Evolutionary conservation across 768 basidiomycete genomes (phyloP).

Genomic region (Stropharia rugosoannulata): DNA sequence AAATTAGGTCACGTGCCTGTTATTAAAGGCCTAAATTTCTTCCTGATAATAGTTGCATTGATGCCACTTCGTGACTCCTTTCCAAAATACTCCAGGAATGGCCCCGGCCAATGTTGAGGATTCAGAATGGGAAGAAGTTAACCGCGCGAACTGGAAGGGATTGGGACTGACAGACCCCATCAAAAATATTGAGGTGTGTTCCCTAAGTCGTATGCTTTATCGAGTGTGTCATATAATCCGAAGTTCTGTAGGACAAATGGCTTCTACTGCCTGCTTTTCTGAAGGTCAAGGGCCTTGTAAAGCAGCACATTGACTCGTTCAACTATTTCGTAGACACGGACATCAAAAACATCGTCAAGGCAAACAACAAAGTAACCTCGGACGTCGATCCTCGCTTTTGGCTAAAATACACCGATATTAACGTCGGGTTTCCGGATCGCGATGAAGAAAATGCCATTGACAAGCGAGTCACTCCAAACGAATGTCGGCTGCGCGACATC

Average conservation of each 20-base stretch:
- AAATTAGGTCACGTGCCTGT: too few relatives aligned
- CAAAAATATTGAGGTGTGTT: conserved; percentile 85
- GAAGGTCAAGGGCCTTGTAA: conserved; percentile 96
- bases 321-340: conserved; percentile 98
- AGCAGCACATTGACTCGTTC: conserved; percentile 98
- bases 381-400: conserved; percentile 97
- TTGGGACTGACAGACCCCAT: conserved; percentile 85
- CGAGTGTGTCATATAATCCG: not conserved
- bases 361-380: conserved; percentile 91
- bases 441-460: conserved; percentile 80
- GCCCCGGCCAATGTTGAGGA: conserved; percentile 22
- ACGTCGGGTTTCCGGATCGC: conserved; percentile 88
- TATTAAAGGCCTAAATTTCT: not conserved
- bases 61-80: not conserved
- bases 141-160: conserved; percentile 66
- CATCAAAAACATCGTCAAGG: conserved; percentile 94
- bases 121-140: conserved; percentile 58
- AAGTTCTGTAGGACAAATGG: conserved; percentile 87
- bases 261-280: conserved; percentile 93
- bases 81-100: not conserved
- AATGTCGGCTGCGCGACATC: conserved; percentile 93
- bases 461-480: conserved; percentile 89
- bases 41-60: not conserved
- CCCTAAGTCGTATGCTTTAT: not conserved
- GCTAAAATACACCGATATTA: conserved; percentile 95